Evolutionary conservation across 495 filamentous ascomycete genomes (phyloP).

Genomic region (Immersiella caudata): DNA sequence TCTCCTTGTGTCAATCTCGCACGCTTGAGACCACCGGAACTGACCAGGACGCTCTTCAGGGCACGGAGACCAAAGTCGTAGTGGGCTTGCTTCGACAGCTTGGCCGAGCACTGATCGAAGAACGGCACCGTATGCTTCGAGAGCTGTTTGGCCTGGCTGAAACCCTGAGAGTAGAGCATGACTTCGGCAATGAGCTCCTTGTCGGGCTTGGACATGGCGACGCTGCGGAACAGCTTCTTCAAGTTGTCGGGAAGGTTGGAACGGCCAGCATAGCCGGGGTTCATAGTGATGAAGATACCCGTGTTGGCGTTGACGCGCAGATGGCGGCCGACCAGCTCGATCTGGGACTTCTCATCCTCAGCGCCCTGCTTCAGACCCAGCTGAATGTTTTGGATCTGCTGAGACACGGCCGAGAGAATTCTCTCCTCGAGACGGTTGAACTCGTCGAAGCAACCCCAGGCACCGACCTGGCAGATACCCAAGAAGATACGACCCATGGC

Average conservation of each 20-base stretch:
- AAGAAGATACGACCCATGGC: constrained; percentile 99
- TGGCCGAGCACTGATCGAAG: constrained; percentile 83
- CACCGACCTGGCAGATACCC: constrained; percentile 97
- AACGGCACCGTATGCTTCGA: constrained; percentile 96
- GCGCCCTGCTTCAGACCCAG: constrained; percentile 82
- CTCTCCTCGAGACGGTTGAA: constrained; percentile 98
- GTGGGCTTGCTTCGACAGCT: constrained; percentile 92
- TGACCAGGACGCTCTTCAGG: constrained; percentile 96
- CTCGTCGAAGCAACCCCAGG: constrained; percentile 99
- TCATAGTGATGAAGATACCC: constrained; percentile 99
- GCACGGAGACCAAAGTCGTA: constrained; percentile 98
- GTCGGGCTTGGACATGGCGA: constrained; percentile 99
- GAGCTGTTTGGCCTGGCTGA: constrained; percentile 89
- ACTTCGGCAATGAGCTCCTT: constrained; percentile 99
- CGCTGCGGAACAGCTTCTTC: constrained; percentile 98
- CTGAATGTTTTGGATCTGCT: constrained; percentile 99
- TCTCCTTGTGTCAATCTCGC: constrained; percentile 64
- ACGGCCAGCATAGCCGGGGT: constrained; percentile 96
- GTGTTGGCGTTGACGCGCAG: constrained; percentile 87
- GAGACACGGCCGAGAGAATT: constrained; percentile 95
- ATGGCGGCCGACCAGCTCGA: constrained; percentile 89
- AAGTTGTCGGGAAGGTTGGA: constrained; percentile 98
- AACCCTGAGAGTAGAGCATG: constrained; percentile 99
- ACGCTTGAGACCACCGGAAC: constrained; percentile 94
- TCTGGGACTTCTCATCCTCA: constrained; percentile 77